Base-by-base conservation (phyloP, 2,329 filamentous ascomycete species). In the Curvularia hawaiiensis region DNA sequence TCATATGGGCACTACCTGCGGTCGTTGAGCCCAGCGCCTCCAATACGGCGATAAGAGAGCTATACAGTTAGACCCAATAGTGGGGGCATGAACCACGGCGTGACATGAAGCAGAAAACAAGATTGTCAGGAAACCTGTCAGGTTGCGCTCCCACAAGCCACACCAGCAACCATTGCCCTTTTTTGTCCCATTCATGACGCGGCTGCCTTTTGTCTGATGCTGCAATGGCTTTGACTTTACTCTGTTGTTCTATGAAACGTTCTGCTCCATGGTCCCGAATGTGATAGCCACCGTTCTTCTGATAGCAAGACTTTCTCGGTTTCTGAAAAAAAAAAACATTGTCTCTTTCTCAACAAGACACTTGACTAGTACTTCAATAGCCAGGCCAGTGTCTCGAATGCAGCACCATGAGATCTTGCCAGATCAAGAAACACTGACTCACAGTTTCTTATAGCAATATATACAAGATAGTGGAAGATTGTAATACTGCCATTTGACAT, bases 171-270 rank as follows among this genome's bases (percentile, higher is more conserved):
- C 35, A 44, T 54, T 11, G 30, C 38, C 52, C 39, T 26, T 55
- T 30, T 45, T 22, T 50, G 46, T 55, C 22, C 38, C 18, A 33
- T 35, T 18, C 35, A 39, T 35, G 16, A 40, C 30, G 56, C 60
- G 45, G 31, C 41, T 51, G 33, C 43, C 39, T 62, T 60, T 55
- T 22, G 10, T 46, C 9, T 28, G 40, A 26, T 64, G 61, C 58
- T 50, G 51, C 47, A 59, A 59, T 48, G 50, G 54, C 26, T 64
- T 67, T 51, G 65, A 67, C 45, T 61, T 69, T 43, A 68, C 65
- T 28, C 50, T 67, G 38, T 41, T 63, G 30, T 66, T 69, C 33
- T 63, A 69, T 39, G 62, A 68, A 24, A 64, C 58, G 56, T 52
- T 67, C 47, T 50, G 66, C 16, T 58, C 55, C 4, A 51, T 67